Evolutionary conservation across 2,329 filamentous ascomycete species (phyloP), one percentile per base, ranked within the genome.

Genomic region (Sporothrix dimorphospora): DNA sequence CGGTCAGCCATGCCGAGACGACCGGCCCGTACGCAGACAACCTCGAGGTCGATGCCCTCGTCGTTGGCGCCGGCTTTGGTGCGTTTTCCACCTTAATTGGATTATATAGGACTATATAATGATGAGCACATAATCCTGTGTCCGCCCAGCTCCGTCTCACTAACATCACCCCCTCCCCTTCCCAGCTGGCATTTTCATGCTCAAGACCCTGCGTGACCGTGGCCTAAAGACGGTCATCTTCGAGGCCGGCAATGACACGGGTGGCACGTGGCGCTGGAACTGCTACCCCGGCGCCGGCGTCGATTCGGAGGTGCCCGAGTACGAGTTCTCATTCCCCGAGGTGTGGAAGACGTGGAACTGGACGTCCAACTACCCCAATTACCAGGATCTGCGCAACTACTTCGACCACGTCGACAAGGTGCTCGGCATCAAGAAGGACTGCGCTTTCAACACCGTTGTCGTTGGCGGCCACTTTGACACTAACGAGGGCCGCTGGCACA

Each of bases 361-460:
- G 85, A 80, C 81, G 0, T 83, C 78, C 73, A 84, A 85, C 72
- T 89, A 87, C 67, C 86, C 87, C 0, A 82, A 79, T 12, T 85
- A 83, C 30, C 74, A 81, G 30, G 85, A 91, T 59, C 81, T 91
- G 0, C 82, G 85, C 14, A 77, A 78, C 4, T 91, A 91, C 77
- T 91, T 91, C 76, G 83, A 88, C 19, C 85, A 89, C 67, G 84
- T 89, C 21, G 88, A 89, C 70, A 85, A 85, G 72, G 82, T 85
- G 4, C 75, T 89, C 7, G 79, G 83, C 14, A 79, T 91, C 24
- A 87, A 84, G 77, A 89, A 89, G 75, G 87, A 90, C 72, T 84
- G 81, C 38, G 81, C 84, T 0, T 90, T 89, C 77, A 84, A 88
- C 72, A 88, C 85, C 0, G 83, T 85, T 3, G 87, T 90, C 3